A percentile compares a stretch with the other conserved stretches of the same genome.
These are phyloP conservation scores for Mycena floridula DNA, from an alignment of 768 basidiomycete species.

Conservation along the genomic window DNA sequence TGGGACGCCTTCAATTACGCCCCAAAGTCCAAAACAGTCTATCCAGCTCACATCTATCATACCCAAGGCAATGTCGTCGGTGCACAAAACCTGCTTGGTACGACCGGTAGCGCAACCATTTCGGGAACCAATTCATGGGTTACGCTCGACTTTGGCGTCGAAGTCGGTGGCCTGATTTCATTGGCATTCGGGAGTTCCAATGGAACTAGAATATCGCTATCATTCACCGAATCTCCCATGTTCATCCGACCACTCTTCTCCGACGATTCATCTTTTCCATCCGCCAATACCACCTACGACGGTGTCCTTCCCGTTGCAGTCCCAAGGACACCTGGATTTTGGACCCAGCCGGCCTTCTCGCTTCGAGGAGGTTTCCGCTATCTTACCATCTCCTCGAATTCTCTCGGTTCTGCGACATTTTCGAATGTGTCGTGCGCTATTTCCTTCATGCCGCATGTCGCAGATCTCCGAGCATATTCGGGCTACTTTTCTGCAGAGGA, in stretches of 20 bases:
- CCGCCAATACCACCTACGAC: constrained; percentile 34
- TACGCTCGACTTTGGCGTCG: constrained; percentile 49
- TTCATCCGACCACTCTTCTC: constrained; percentile 49
- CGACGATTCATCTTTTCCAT: constrained; percentile 47
- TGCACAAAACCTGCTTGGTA: constrained; percentile 26
- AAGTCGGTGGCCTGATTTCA: constrained; percentile 51
- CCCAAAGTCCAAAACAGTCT: constrained; percentile 39
- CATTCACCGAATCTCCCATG: constrained; percentile 52
- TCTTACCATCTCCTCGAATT: constrained; percentile 15
- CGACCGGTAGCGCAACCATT: constrained; percentile 30
- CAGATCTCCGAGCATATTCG: constrained; percentile 25
- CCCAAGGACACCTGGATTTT: constrained; percentile 31
- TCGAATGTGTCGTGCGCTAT: constrained; percentile 28
- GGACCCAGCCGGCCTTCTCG: constrained; percentile 39
- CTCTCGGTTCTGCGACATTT: constrained; percentile 17
- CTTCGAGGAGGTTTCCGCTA: constrained; percentile 29
- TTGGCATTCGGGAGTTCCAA: constrained; percentile 33
- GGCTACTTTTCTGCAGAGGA: constrained; percentile 31
- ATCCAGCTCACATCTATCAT: constrained; percentile 33
- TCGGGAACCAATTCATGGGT: constrained; percentile 37
- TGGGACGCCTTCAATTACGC: constrained; percentile 52
- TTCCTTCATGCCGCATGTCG: constrained; percentile 28
- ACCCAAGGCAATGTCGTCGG: constrained; percentile 27
- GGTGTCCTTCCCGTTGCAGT: constrained; percentile 33
- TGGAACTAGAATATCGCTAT: constrained; percentile 36